Evolutionary conservation across 2,329 filamentous ascomycete genomes (phyloP).

Genomic region (Arachnomyces sp.): DNA sequence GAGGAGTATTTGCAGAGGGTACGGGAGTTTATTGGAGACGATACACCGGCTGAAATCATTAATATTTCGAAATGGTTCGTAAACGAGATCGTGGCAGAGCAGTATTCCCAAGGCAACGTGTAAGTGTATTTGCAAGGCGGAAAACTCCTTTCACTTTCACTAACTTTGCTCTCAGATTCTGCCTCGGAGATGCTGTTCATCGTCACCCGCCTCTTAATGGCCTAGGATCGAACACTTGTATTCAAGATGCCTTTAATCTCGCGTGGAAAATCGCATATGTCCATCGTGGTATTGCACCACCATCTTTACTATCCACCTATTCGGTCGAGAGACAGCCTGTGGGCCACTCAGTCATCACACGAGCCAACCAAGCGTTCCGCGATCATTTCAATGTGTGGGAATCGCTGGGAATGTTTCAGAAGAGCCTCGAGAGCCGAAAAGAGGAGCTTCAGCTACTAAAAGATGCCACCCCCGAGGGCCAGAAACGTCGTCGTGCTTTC

Average conservation of each 20-base stretch:
- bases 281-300: slow-evolving; percentile 12
- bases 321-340: slow-evolving; percentile 43
- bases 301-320: slow-evolving; percentile 37
- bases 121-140: no score
- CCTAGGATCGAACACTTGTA: slow-evolving; percentile 51
- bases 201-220: slow-evolving; percentile 52
- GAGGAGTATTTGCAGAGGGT: slow-evolving; percentile 43
- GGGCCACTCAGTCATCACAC: slow-evolving; percentile 40
- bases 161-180: slow-evolving; percentile 32
- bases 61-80: slow-evolving; percentile 51
- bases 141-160: slow-evolving; percentile 7
- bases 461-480: slow-evolving; percentile 30
- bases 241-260: slow-evolving; percentile 50
- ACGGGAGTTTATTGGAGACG: slow-evolving; percentile 48
- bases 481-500: slow-evolving; percentile 31
- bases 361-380: slow-evolving; percentile 50
- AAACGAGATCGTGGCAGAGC: slow-evolving; percentile 53
- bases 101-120: slow-evolving; percentile 45
- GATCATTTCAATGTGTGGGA: slow-evolving; percentile 43
- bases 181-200: slow-evolving; percentile 51
- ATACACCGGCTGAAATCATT: slow-evolving; percentile 44
- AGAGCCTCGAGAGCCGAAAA: slow-evolving; percentile 32
- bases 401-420: slow-evolving; percentile 37
- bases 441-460: slow-evolving; percentile 36
- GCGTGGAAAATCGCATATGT: slow-evolving; percentile 50